Percentiles rank a stretch among this genome's conserved stretches.
phyloP scores from a whole-genome alignment of 257 asterid genomes.

The Ilex aquifolium region DNA sequence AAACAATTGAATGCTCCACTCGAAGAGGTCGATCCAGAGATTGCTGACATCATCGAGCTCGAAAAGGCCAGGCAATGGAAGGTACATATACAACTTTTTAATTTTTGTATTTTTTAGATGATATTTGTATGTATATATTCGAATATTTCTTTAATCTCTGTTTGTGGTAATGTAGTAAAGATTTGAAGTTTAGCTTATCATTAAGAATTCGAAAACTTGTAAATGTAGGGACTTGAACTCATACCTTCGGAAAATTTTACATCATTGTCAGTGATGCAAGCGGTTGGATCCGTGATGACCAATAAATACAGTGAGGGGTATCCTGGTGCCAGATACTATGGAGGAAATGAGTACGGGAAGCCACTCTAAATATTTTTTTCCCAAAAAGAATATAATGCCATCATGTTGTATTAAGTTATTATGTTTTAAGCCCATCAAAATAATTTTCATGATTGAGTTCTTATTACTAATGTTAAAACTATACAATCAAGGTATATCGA shows the following conservation, averaged over 20 bases:
- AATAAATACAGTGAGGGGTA: constrained; percentile 95
- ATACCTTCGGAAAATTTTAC: constrained; percentile 95
- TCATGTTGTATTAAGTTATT: no score
- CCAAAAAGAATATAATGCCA: not conserved
- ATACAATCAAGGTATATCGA: constrained; percentile 68
- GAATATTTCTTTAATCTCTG: no score
- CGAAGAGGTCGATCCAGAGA: constrained; percentile 80
- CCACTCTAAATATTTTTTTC: not conserved
- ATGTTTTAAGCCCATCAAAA: not conserved
- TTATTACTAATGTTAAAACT: not conserved
- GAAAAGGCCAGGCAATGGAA: constrained; percentile 98
- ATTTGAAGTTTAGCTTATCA: constrained; percentile 5
- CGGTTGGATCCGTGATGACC: constrained; percentile 96
- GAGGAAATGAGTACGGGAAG: constrained; percentile 86
- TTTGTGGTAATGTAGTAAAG: no score
- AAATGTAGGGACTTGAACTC: constrained; percentile 73
- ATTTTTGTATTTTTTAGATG: not conserved
- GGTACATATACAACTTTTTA: constrained; percentile 28
- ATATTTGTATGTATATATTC: not conserved
- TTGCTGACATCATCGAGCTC: constrained; percentile 82
- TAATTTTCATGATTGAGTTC: not conserved
- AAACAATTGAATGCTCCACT: constrained; percentile 73
- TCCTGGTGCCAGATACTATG: constrained; percentile 97
- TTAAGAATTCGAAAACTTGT: constrained; percentile 1
- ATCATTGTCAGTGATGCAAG: constrained; percentile 92